Conservation (phyloP, 2,329 filamentous ascomycete species). For the Grosmannia serpens region DNA sequence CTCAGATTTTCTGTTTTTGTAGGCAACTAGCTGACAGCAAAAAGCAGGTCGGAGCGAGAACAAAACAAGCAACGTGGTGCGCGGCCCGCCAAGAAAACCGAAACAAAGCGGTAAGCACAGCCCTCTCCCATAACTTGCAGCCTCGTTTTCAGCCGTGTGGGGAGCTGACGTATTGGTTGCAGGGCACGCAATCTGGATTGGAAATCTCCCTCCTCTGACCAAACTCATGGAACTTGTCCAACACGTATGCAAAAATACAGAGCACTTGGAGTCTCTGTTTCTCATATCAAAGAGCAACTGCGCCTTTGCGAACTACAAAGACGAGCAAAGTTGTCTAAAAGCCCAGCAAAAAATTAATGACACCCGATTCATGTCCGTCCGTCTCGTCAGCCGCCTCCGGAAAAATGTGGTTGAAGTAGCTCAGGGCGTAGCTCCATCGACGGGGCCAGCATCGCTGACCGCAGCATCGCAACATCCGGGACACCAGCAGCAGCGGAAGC, state of each 20-base stretch:
- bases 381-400: conserved; percentile 74
- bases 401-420: conserved; percentile 38
- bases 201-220: conserved; percentile 78
- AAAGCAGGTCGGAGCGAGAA: neutral
- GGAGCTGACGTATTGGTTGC: conserved; percentile 12
- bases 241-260: conserved; percentile 73
- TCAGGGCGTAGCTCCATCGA: conserved; percentile 38
- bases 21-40: neutral
- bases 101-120: conserved; percentile 46
- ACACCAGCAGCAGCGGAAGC: neutral
- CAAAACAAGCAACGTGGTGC: conserved; percentile 22
- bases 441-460: conserved; percentile 34
- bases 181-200: conserved; percentile 91
- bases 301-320: conserved; percentile 89
- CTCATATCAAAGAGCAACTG: conserved; percentile 96
- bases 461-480: conserved; percentile 10
- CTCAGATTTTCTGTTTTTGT: neutral
- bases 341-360: conserved; percentile 84
- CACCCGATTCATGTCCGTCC: conserved; percentile 74
- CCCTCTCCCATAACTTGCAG: neutral
- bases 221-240: conserved; percentile 77
- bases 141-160: too few relatives aligned
- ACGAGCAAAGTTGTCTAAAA: conserved; percentile 60
- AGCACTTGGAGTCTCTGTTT: conserved; percentile 77
- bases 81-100: conserved; percentile 44